A percentile compares a stretch with the other conserved stretches of the same genome.
phyloP scores from a whole-genome alignment of 495 filamentous ascomycete genomes.

The Cercophora sp. region DNA sequence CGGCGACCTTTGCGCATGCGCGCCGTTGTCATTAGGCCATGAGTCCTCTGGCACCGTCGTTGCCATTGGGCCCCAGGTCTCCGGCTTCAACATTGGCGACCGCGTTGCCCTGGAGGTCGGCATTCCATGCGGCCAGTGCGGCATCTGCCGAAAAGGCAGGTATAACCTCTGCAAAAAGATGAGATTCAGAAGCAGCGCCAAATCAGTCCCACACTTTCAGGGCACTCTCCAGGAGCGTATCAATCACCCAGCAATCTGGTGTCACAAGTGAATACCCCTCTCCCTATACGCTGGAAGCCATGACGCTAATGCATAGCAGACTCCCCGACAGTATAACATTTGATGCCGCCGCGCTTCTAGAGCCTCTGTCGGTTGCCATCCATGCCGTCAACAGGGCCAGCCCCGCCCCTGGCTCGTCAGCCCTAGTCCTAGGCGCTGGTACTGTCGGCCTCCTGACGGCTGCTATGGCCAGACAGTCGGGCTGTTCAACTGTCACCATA shows the following conservation, averaged over 20 bases:
- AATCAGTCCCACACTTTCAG: slow-evolving; percentile 77
- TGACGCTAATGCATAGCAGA: slow-evolving; percentile 25
- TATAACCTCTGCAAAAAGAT: slow-evolving; percentile 88
- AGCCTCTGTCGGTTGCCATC: slow-evolving; percentile 81
- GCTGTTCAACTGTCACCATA: slow-evolving; percentile 65
- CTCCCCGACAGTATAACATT: slow-evolving; percentile 70
- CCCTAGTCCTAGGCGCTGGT: slow-evolving; percentile 82
- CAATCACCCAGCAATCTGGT: slow-evolving; percentile 80
- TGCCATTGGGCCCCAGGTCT: slow-evolving; percentile 54
- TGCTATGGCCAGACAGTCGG: slow-evolving; percentile 62
- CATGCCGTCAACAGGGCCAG: slow-evolving; percentile 68
- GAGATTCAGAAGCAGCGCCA: slow-evolving; percentile 80
- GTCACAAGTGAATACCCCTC: slow-evolving; percentile 54
- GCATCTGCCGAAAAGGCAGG: slow-evolving; percentile 66
- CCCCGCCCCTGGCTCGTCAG: slow-evolving; percentile 51
- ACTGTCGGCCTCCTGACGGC: slow-evolving; percentile 80
- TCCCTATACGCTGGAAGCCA: slow-evolving; percentile 8
- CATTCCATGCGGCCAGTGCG: slow-evolving; percentile 72
- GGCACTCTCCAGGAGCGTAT: slow-evolving; percentile 87
- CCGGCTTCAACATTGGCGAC: slow-evolving; percentile 59
- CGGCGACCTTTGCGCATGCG: slow-evolving; percentile 71
- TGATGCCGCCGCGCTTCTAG: slow-evolving; percentile 74
- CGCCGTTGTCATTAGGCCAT: slow-evolving; percentile 72
- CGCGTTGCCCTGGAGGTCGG: slow-evolving; percentile 87
- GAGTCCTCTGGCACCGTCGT: slow-evolving; percentile 72